Base-by-base conservation (phyloP, 2,329 filamentous ascomycete genomes). In the Alternaria postmessia region DNA sequence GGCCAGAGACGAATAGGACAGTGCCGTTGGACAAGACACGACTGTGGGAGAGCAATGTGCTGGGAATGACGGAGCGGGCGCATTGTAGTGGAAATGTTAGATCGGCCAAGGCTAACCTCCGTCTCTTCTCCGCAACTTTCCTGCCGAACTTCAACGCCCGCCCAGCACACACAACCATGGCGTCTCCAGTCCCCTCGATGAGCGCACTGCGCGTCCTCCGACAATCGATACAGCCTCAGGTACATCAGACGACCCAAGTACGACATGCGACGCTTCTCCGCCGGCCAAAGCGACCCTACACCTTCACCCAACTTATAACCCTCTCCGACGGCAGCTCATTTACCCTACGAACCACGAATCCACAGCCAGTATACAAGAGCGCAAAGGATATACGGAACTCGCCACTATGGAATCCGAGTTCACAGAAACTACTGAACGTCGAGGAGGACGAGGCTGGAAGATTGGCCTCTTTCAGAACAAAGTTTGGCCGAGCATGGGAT, bases 401-500 rank as follows among this genome's bases (percentile, higher is more conserved):
- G 73, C 83, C 92, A 2, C 81, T 97, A 54, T 99, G 95, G 95
- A 95, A 98, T 79, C 95, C 95, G 0, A 89, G 85, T 60, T 89
- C 91, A 68, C 88, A 89, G 80, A 90, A 91, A 63, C 84, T 99
- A 72, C 83, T 90, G 76, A 97, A 95, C 78, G 86, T 97, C 59
- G 95, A 99, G 82, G 89, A 96, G 65, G 95, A 99, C 79, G 95
- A 98, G 85, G 94, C 95, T 3, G 95, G 95, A 18, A 88, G 91
- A 75, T 81, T 99, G 73, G 91, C 90, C 53, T 91, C 92, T 56
- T 99, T 99, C 83, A 86, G 95, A 72, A 86, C 86, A 63, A 87
- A 91, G 58, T 99, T 94, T 82, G 95, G 95, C 26, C 84, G 90
- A 60, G 88, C 88, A 11, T 99, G 92, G 85, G 95, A 99, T 81